These are phyloP conservation scores for Kuraishia molischiana DNA, from an alignment of 805 yeast species.

Conservation along the genomic window DNA sequence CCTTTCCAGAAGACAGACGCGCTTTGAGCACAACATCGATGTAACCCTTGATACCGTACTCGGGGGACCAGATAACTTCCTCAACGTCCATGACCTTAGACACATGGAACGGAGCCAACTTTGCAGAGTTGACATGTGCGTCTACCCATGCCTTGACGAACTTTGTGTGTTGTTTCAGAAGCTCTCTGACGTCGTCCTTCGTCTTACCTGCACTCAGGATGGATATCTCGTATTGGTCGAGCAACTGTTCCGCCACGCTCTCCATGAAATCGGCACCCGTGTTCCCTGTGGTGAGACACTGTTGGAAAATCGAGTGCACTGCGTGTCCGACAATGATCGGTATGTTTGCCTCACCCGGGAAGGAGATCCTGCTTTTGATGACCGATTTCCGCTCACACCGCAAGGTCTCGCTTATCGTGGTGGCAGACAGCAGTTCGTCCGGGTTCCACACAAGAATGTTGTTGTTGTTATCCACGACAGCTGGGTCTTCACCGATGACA, in stretches of 20 bases:
- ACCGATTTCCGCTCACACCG: slow-evolving; percentile 67
- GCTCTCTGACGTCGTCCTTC: slow-evolving; percentile 29
- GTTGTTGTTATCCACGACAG: slow-evolving; percentile 41
- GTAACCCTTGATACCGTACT: slow-evolving; percentile 81
- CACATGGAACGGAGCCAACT: slow-evolving; percentile 36
- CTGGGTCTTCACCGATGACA: slow-evolving; percentile 38
- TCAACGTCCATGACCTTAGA: slow-evolving; percentile 72
- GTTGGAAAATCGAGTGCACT: slow-evolving; percentile 68
- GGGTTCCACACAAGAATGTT: slow-evolving; percentile 78
- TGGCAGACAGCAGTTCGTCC: slow-evolving; percentile 73
- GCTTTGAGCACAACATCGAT: slow-evolving; percentile 83
- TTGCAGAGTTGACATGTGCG: slow-evolving; percentile 28
- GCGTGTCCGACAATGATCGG: slow-evolving; percentile 74
- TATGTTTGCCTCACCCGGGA: slow-evolving; percentile 55
- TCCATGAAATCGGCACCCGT: slow-evolving; percentile 29
- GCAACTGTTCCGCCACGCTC: slow-evolving; percentile 17
- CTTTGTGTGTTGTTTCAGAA: slow-evolving; percentile 36
- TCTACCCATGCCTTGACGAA: slow-evolving; percentile 46
- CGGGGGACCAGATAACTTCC: slow-evolving; percentile 87
- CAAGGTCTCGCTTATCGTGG: slow-evolving; percentile 68
- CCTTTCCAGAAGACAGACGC: slow-evolving; percentile 26
- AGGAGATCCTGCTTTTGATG: slow-evolving; percentile 41
- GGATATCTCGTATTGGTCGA: slow-evolving; percentile 18
- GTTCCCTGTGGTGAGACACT: slow-evolving; percentile 30
- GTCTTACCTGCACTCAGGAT: slow-evolving; percentile 50